Evolutionary conservation across 352 stramenopile genomes (phyloP), one percentile per base, ranked within the genome.

Genomic region (Globisporangium orthogonon): DNA sequence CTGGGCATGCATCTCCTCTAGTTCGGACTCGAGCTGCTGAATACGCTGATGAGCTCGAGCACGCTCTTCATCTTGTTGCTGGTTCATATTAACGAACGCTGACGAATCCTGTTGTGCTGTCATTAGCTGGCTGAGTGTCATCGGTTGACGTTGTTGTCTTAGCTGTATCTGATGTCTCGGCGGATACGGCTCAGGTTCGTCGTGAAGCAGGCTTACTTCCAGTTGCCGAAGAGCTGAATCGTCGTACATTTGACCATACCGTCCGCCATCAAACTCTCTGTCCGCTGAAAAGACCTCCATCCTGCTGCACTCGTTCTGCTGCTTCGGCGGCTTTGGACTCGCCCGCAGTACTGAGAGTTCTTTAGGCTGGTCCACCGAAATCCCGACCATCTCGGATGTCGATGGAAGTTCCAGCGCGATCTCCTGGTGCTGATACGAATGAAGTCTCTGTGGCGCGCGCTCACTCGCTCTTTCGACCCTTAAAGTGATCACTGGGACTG

Each of bases 341-440:
- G 44, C 44, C 31, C 14, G 44, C 10, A 31, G n/a, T 5, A 31
- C 7, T 4, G 44, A 49, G 7, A 17, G 18, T 14, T 31, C 18
- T 7, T 17, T 30, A 30, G 18, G 18, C 11, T 49, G 7, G 4
- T 13, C 40, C 9, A 68, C 55, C 1, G 59, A 31, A 35, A 78
- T 73, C 15, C 53, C 41, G 28, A 78, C 59, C 70, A 78, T 78
- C 58, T 75, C 67, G 1, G 70, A 78, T 6, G 67, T 78, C n/a
- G 70, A 75, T 7, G 70, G 70, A 0, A 78, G 63, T 29, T 77
- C 69, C 0, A n/a, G 18, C 9, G 28, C n/a, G 5, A 52, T 7
- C 11, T 53, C 29, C 1, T 5, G 31, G 14, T 30, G 50, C 1
- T 14, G 17, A 9, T 47, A 7, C n/a, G 6, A 15, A 5, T 15